Evolutionary conservation across 148 eudicot species (phyloP).

Genomic region (Fallopia convolvulus): DNA sequence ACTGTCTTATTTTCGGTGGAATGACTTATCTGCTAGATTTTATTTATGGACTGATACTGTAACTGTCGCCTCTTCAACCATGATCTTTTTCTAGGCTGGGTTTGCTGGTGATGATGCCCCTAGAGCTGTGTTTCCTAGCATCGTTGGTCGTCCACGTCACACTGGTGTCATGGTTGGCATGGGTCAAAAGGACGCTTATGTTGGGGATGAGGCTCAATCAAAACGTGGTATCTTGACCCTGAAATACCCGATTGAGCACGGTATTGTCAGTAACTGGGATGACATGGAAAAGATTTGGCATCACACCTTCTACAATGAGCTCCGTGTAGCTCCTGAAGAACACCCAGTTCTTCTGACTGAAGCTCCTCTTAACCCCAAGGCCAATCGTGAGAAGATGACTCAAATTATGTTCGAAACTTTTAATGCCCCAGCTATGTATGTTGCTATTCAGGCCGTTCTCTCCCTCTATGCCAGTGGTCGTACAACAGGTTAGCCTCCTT

Average conservation of each 20-base stretch:
- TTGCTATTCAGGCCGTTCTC: conserved; percentile 17
- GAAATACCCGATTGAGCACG: conserved; percentile 15
- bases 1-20: background rate
- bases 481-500: conserved; percentile 28
- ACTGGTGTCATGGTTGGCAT: conserved; percentile 24
- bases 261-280: conserved; percentile 15
- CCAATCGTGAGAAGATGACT: conserved; percentile 32
- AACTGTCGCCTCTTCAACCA: background rate
- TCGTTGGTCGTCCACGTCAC: conserved; percentile 28
- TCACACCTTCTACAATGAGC: conserved; percentile 18
- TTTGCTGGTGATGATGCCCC: conserved; percentile 29
- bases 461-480: conserved; percentile 40
- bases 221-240: conserved; percentile 13
- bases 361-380: conserved; percentile 23
- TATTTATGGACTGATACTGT: background rate
- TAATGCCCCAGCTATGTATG: conserved; percentile 14
- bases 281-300: conserved; percentile 15
- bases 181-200: conserved; percentile 20
- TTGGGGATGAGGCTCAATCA: conserved; percentile 15
- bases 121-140: conserved; percentile 29
- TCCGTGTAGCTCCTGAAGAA: conserved; percentile 20
- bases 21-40: background rate
- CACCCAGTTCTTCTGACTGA: conserved; percentile 19
- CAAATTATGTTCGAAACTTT: conserved; percentile 20
- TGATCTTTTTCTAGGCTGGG: conserved; percentile 19